Conservation (phyloP, 805 yeast species). For the Saturnispora diversa region DNA sequence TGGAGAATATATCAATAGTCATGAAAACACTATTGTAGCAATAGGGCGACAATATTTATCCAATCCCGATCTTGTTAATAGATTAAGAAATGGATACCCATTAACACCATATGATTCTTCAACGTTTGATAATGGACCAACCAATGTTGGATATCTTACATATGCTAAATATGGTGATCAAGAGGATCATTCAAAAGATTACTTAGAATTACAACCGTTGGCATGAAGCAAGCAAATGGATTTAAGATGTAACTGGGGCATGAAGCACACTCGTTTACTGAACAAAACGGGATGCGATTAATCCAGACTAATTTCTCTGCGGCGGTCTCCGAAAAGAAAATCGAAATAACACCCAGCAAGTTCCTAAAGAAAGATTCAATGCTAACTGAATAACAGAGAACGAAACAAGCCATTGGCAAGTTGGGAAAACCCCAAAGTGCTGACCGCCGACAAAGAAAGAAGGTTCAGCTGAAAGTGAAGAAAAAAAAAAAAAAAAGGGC, state of each 20-base stretch:
- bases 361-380: no score
- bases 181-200: constrained; percentile 11
- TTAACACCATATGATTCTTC: constrained; percentile 34
- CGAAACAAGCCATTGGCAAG: constrained; percentile 1
- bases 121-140: constrained; percentile 28
- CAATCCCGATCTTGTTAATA: constrained; percentile 36
- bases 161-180: constrained; percentile 10
- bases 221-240: no score
- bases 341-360: neutral
- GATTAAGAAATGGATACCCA: constrained; percentile 30
- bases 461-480: neutral
- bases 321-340: neutral
- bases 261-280: constrained; percentile 11
- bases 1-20: constrained; percentile 16
- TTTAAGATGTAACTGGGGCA: constrained; percentile 12
- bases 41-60: constrained; percentile 33
- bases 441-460: constrained; percentile 3
- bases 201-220: constrained; percentile 7
- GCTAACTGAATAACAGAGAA: neutral
- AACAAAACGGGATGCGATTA: constrained; percentile 11
- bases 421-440: constrained; percentile 11
- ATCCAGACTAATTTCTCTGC: constrained; percentile 10
- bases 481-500: neutral
- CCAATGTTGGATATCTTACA: constrained; percentile 13
- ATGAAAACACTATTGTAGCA: constrained; percentile 38